These are phyloP conservation scores for Hibiscus mutabilis DNA, from an alignment of 345 rosid species.

Conservation along the genomic window DNA sequence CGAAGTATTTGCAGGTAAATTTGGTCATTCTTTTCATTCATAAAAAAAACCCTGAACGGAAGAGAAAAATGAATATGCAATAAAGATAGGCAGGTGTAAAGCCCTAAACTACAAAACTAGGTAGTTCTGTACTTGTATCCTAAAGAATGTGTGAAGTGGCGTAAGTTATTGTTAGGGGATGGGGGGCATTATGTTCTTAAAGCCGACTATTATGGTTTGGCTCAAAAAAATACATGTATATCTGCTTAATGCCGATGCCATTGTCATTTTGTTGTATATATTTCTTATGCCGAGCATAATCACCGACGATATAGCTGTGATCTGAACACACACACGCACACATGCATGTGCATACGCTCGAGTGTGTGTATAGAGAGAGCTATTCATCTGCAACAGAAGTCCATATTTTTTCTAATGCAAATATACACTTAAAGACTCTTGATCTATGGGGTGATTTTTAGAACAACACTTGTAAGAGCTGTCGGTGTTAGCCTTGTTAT, in stretches of 20 bases:
- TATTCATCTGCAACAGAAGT: too few species aligned
- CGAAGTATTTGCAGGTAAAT: conserved; percentile 20
- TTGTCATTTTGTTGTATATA: background rate
- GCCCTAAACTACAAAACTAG: conserved; percentile 6
- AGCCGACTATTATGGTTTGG: background rate
- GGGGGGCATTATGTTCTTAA: background rate
- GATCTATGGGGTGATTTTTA: too few species aligned
- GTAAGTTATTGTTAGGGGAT: background rate
- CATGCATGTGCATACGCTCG: too few species aligned
- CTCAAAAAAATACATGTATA: background rate
- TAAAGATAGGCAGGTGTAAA: background rate
- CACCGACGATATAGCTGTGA: too few species aligned
- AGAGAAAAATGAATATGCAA: conserved; percentile 6
- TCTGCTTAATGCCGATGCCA: background rate
- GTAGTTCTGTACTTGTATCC: background rate
- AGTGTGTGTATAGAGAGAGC: too few species aligned
- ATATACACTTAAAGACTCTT: too few species aligned
- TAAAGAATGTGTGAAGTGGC: background rate
- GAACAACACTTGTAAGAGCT: too few species aligned
- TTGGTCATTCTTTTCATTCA: conserved; percentile 57
- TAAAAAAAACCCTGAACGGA: background rate
- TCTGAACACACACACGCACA: too few species aligned
- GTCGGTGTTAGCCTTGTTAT: too few species aligned
- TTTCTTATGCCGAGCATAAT: background rate
- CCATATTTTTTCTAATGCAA: too few species aligned